Evolutionary conservation across 2,329 filamentous ascomycete species (phyloP).

Genomic region (Knoxdaviesia capensis): DNA sequence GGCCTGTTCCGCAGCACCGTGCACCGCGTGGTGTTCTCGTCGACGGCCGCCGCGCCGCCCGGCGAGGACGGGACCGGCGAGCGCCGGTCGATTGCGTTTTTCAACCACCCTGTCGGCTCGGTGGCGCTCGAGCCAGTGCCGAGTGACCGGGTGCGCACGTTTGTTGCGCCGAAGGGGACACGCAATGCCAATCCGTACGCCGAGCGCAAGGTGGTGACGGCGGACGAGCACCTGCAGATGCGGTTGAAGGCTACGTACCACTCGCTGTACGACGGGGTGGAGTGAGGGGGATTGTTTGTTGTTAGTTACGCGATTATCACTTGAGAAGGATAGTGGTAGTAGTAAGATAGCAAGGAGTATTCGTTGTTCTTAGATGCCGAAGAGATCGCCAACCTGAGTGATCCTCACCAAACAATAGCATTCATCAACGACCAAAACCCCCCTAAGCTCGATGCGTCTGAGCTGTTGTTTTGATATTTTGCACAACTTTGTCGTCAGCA

Average conservation of each 20-base stretch:
- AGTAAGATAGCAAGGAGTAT: no score
- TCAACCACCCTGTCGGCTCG: conserved; percentile 40
- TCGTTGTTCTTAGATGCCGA: no score
- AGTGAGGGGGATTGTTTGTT: conserved; percentile 2
- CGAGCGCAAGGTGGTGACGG: conserved; percentile 36
- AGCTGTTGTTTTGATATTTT: no score
- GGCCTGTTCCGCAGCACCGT: conserved; percentile 74
- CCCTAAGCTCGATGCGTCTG: no score
- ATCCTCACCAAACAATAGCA: no score
- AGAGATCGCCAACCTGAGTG: no score
- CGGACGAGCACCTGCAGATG: conserved; percentile 42
- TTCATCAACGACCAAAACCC: no score
- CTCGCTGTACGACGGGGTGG: conserved; percentile 27
- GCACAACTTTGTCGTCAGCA: no score
- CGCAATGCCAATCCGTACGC: conserved; percentile 24
- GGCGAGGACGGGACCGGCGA: conserved; percentile 15
- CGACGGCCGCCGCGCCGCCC: conserved; percentile 4
- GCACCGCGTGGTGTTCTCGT: conserved; percentile 63
- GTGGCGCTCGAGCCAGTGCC: conserved; percentile 36
- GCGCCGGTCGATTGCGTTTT: conserved; percentile 48
- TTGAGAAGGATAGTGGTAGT: no score
- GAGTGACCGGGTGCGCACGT: conserved; percentile 31
- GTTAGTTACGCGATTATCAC: no score
- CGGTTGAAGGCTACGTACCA: conserved; percentile 38
- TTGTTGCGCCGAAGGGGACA: conserved; percentile 13